phyloP scores from a whole-genome alignment of 768 basidiomycete genomes.

The Steccherinum ochraceum region DNA sequence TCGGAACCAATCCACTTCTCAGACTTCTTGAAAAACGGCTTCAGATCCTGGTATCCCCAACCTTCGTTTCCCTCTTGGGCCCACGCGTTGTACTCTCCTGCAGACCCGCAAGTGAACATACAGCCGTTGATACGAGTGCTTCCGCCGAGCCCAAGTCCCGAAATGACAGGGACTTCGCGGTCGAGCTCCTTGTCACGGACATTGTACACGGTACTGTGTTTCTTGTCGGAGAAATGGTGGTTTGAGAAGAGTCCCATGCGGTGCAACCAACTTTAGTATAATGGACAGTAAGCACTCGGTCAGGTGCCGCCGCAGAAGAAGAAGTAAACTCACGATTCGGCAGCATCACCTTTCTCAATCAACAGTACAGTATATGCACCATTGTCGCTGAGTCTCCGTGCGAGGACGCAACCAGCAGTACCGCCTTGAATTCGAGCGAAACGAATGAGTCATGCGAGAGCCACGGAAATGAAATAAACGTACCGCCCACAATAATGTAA shows the following conservation, averaged over 20 bases:
- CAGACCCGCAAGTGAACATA: conserved; percentile 21
- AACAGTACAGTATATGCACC: conserved; percentile 24
- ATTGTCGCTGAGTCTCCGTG: conserved; percentile 30
- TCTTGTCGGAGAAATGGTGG: conserved; percentile 14
- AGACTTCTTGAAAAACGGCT: conserved; percentile 28
- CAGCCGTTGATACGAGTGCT: conserved; percentile 23
- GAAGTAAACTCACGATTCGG: too few species aligned
- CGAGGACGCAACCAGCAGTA: conserved; percentile 34
- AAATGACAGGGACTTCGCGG: conserved; percentile 13
- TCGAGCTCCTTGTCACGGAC: neutral
- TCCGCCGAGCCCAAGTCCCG: conserved; percentile 27
- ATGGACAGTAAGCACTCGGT: conserved; percentile 23
- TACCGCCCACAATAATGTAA: conserved; percentile 6
- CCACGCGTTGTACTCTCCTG: conserved; percentile 28
- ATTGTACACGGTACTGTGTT: too few species aligned
- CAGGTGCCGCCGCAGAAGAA: too few species aligned
- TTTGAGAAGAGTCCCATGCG: conserved; percentile 27
- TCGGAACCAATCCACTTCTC: too few species aligned
- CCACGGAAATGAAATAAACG: too few species aligned
- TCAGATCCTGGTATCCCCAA: conserved; percentile 29
- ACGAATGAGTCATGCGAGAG: neutral
- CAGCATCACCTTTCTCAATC: too few species aligned
- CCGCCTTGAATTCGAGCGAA: conserved; percentile 28
- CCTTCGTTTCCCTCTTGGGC: conserved; percentile 19
- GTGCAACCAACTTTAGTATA: conserved; percentile 26